phyloP scores from a whole-genome alignment of 352 stramenopile genomes.

The Plasmopara viticola region DNA sequence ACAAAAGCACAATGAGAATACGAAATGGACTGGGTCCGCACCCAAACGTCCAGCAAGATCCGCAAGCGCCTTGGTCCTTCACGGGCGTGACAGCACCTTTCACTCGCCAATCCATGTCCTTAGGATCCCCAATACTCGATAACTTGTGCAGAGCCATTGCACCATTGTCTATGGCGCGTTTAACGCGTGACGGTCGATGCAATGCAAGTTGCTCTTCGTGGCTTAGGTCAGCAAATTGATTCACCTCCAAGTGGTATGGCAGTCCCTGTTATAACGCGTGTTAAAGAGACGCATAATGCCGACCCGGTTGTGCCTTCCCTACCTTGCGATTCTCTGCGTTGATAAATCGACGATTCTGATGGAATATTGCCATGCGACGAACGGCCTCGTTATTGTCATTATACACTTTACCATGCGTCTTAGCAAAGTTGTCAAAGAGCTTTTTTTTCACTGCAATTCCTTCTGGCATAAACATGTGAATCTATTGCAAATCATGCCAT shows the following conservation, averaged over 20 bases:
- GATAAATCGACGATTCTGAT: conserved; percentile 82
- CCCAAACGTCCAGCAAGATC: conserved; percentile 91
- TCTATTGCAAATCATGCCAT: conserved; percentile 26
- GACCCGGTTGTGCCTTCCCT: neutral
- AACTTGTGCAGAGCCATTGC: conserved; percentile 39
- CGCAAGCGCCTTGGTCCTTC: conserved; percentile 89
- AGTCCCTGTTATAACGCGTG: conserved; percentile 36
- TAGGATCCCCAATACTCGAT: conserved; percentile 32
- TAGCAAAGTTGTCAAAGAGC: conserved; percentile 65
- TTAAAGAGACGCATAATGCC: neutral
- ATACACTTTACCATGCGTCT: conserved; percentile 56
- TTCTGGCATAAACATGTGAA: conserved; percentile 81
- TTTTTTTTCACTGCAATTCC: conserved; percentile 44
- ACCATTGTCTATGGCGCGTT: conserved; percentile 58
- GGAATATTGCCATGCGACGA: conserved; percentile 58
- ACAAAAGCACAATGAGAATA: neutral
- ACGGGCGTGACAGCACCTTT: conserved; percentile 85
- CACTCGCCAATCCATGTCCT: conserved; percentile 83
- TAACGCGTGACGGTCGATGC: conserved; percentile 35
- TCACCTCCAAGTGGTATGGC: conserved; percentile 71
- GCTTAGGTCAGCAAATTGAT: conserved; percentile 79
- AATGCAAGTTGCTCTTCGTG: conserved; percentile 56
- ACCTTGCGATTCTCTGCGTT: conserved; percentile 82
- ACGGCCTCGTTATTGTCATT: conserved; percentile 34
- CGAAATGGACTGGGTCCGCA: conserved; percentile 10